Base-by-base conservation (phyloP, 2,329 filamentous ascomycete species). In the Hypoxylon sp. region DNA sequence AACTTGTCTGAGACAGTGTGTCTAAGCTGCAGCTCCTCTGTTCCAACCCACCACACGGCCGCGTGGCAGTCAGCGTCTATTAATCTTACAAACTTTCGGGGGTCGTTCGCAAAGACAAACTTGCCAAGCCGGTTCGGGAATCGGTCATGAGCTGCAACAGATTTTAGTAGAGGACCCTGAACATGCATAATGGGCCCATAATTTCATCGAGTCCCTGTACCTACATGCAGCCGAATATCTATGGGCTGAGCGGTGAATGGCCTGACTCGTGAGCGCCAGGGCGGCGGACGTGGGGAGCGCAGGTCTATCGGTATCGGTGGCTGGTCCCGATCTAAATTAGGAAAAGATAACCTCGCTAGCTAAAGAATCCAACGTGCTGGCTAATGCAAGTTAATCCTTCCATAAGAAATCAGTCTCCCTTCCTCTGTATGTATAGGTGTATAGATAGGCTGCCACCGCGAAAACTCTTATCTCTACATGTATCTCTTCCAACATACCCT, bases 51-150 rank as follows among this genome's bases (percentile, higher is more conserved):
- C n/a, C 20, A 22, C 8, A 26, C 55, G 48, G 20, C 49, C 49
- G 51, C 53, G 57, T 48, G 60, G 67, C 67, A 62, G 42, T 50
- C 42, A 44, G 16, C 24, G 24, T 57, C 54, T 65, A 65, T 63
- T 63, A 65, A 68, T 60, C 54, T 57, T 49, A 26, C 26, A 48
- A 49, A 22, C 50, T 38, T 50, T 63, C n/a, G 46, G 42, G 54
- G 24, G 46, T 40, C 44, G 40, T 50, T 60, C 50, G 46, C 32
- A 53, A 12, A 18, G 54, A 20, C 46, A 61, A 64, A 63, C 24
- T 14, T 54, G 66, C 66, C 66, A 66, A 66, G 63, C 51, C 62
- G 63, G 63, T 58, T 64, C 63, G 66, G 66, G 33, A 67, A 49
- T 69, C 64, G 67, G 64, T 63, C 50, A 33, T 52, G 32, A 22